Conservation (phyloP, 2,329 filamentous ascomycete species). For the Stachybotrys chartarum region DNA sequence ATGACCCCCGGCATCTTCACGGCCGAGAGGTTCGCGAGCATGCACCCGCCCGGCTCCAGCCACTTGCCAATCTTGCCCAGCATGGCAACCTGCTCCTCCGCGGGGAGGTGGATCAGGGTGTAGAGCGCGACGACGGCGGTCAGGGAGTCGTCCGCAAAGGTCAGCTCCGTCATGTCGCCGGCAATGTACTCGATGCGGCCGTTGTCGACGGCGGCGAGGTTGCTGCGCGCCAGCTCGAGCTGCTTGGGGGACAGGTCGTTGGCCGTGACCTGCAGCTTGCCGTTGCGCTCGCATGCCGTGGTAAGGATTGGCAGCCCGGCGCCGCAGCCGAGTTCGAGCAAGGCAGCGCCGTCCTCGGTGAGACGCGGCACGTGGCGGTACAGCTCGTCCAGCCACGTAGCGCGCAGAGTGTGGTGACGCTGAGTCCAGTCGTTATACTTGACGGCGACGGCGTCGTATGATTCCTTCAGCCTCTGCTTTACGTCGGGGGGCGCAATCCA, state of each 20-base stretch:
- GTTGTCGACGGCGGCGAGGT: slow-evolving; percentile 10
- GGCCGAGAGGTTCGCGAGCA: slow-evolving; percentile 40
- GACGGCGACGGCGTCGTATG: slow-evolving; percentile 31
- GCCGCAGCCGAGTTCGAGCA: slow-evolving; percentile 37
- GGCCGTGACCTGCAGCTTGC: slow-evolving; percentile 15
- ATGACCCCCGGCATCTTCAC: slow-evolving; percentile 18
- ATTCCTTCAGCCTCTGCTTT: slow-evolving; percentile 29
- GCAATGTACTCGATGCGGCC: slow-evolving; percentile 5
- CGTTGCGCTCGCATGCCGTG: slow-evolving; percentile 20
- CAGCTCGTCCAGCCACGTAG: slow-evolving; percentile 25
- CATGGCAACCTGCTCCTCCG: slow-evolving; percentile 39
- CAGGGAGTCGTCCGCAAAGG: slow-evolving; percentile 25
- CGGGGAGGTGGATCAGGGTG: slow-evolving; percentile 47
- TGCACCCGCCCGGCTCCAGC: slow-evolving; percentile 42
- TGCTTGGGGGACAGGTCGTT: slow-evolving; percentile 35
- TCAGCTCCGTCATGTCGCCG: slow-evolving; percentile 31
- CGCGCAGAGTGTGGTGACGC: slow-evolving; percentile 19
- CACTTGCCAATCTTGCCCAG: slow-evolving; percentile 35
- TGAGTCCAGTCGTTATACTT: slow-evolving; percentile 33
- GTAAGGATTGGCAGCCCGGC: slow-evolving; percentile 27
- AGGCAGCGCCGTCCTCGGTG: slow-evolving; percentile 5
- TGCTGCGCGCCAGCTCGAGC: slow-evolving; percentile 20
- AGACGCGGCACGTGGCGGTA: slow-evolving; percentile 9
- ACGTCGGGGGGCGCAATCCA: slow-evolving; percentile 16
- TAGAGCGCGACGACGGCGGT: slow-evolving; percentile 46